Percentiles rank a stretch among this genome's conserved stretches.
These are phyloP conservation scores for Colletotrichum horii DNA, from an alignment of 2,329 filamentous ascomycete species.

Conservation along the genomic window DNA sequence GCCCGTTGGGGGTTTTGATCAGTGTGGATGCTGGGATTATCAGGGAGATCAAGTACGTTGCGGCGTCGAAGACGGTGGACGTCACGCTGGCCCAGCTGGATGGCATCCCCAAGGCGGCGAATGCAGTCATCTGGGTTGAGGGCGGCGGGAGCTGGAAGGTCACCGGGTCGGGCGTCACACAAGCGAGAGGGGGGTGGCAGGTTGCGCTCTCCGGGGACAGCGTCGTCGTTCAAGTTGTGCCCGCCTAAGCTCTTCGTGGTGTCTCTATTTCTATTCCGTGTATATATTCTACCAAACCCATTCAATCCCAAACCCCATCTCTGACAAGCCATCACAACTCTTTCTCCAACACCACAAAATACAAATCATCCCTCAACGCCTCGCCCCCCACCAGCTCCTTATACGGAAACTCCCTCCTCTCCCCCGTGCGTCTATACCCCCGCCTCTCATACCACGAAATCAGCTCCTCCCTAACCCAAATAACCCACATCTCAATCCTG, in stretches of 20 bases:
- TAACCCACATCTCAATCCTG: conserved; percentile 49
- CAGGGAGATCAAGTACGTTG: conserved; percentile 36
- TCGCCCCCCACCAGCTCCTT: conserved; percentile 37
- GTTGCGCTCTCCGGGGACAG: background rate
- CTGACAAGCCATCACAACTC: conserved; percentile 24
- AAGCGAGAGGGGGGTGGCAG: conserved; percentile 27
- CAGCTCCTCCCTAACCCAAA: conserved; percentile 47
- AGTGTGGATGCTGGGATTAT: conserved; percentile 49
- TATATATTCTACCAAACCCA: rapidly evolving
- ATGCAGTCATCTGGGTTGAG: conserved; percentile 41
- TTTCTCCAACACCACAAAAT: conserved; percentile 48
- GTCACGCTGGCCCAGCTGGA: conserved; percentile 35
- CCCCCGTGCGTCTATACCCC: conserved; percentile 45
- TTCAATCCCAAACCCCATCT: background rate
- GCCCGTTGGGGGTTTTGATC: conserved; percentile 45
- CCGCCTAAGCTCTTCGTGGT: conserved; percentile 24
- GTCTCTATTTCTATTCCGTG: background rate
- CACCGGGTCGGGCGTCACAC: background rate
- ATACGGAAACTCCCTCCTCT: conserved; percentile 48
- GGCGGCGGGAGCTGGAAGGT: conserved; percentile 4
- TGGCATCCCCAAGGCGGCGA: conserved; percentile 29
- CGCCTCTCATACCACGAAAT: conserved; percentile 50
- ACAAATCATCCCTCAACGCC: conserved; percentile 47
- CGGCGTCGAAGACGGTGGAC: conserved; percentile 25
- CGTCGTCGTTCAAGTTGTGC: conserved; percentile 27